Conservation (phyloP, 139 green algal genomes). For the Chlamydomonas incerta region DNA sequence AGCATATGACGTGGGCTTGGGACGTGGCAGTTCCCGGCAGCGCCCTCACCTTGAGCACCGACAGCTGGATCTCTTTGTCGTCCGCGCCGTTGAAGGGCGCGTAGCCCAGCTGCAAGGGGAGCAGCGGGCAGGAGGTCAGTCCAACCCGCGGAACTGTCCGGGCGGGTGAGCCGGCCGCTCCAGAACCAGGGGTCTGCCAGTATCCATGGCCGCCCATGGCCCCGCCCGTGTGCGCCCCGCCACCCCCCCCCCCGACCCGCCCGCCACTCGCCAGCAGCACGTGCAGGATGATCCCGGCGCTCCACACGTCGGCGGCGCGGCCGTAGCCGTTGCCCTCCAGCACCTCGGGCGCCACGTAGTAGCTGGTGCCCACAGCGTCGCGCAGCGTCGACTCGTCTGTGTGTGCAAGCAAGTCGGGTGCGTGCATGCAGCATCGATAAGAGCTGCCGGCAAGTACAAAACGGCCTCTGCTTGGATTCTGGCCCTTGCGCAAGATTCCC, state of each 20-base stretch:
- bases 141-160: too few species aligned
- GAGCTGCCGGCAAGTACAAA: not conserved
- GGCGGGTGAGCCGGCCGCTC: too few species aligned
- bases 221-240: too few species aligned
- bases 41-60: not conserved
- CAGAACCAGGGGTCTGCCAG: too few species aligned
- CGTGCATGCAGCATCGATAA: not conserved
- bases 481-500: too few species aligned
- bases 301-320: conserved; percentile 70
- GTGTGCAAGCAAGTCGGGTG: too few species aligned
- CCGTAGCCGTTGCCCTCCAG: conserved; percentile 53
- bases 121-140: not conserved
- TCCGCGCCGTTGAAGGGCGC: conserved; percentile 25
- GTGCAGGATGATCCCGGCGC: conserved; percentile 72
- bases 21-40: too few species aligned
- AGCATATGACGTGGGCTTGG: too few species aligned
- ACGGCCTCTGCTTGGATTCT: too few species aligned
- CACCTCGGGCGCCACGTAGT: conserved; percentile 81
- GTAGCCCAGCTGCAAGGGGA: conserved; percentile 15
- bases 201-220: too few species aligned
- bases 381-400: not conserved
- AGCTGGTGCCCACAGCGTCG: conserved; percentile 68
- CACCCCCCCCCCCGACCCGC: too few species aligned
- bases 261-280: conserved; percentile 54
- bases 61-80: conserved; percentile 26